Evolutionary conservation across 805 yeast genomes (phyloP).

Genomic region (Maudiozyma serrabonitensis): DNA sequence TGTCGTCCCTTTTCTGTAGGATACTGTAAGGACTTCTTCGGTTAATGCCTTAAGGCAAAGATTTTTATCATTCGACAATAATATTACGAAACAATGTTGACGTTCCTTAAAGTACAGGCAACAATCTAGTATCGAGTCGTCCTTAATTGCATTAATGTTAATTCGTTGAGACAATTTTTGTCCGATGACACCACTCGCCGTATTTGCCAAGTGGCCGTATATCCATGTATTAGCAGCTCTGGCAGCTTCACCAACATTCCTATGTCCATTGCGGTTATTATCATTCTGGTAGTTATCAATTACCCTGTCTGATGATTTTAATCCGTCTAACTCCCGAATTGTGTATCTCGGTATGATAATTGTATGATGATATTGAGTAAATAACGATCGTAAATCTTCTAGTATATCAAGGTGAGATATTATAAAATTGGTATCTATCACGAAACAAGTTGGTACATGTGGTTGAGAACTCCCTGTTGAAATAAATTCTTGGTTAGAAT

Average conservation of each 20-base stretch:
- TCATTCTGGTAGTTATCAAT: too few relatives aligned
- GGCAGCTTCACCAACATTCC: constrained; percentile 33
- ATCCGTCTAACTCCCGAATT: constrained; percentile 71
- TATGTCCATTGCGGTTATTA: too few relatives aligned
- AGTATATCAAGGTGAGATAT: constrained; percentile 56
- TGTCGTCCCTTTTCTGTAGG: constrained; percentile 36
- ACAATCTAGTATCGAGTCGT: constrained; percentile 82
- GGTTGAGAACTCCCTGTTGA: not conserved
- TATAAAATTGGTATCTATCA: constrained; percentile 78
- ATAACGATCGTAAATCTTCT: constrained; percentile 39
- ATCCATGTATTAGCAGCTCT: constrained; percentile 76
- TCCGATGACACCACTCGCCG: constrained; percentile 44
- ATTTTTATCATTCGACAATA: constrained; percentile 77
- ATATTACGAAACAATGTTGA: constrained; percentile 38
- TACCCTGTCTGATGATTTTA: constrained; percentile 33
- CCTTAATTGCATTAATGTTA: constrained; percentile 41
- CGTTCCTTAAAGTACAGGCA: constrained; percentile 50
- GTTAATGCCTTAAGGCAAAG: constrained; percentile 69
- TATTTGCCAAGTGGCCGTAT: constrained; percentile 45
- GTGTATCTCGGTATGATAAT: constrained; percentile 66
- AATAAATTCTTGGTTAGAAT: not conserved
- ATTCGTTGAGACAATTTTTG: constrained; percentile 51
- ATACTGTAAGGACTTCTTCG: constrained; percentile 55
- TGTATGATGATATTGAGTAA: constrained; percentile 34
- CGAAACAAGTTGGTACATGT: constrained; percentile 33